Percentiles rank a stretch among this genome's conserved stretches.
phyloP scores from a whole-genome alignment of 495 filamentous ascomycete genomes.

The Xylaria nigripes region DNA sequence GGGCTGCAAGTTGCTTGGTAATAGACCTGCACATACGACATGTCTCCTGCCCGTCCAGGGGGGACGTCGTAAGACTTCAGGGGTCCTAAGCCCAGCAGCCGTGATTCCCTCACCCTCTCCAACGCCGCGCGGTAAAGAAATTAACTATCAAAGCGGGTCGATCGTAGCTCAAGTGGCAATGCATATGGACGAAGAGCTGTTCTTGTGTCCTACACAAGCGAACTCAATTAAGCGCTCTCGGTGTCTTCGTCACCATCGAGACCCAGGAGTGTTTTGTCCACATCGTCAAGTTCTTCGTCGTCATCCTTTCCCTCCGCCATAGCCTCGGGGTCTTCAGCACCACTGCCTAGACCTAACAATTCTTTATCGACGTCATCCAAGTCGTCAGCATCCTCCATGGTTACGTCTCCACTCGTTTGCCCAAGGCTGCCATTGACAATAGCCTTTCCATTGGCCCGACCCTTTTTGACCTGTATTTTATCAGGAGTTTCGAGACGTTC shows the following conservation, averaged over 20 bases:
- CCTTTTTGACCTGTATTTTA: constrained; percentile 21
- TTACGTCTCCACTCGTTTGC: constrained; percentile 28
- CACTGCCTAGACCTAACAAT: constrained; percentile 39
- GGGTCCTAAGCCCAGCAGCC: neutral
- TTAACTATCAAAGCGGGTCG: neutral
- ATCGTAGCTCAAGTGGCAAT: neutral
- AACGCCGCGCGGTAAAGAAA: constrained; percentile 6
- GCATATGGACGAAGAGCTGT: neutral
- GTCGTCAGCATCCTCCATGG: constrained; percentile 41
- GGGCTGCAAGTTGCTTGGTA: too few species aligned
- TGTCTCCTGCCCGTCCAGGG: neutral
- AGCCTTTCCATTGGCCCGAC: constrained; percentile 8
- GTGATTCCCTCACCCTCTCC: neutral
- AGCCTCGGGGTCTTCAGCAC: constrained; percentile 25
- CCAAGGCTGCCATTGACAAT: constrained; percentile 20
- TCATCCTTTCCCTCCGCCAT: constrained; percentile 31
- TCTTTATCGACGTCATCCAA: constrained; percentile 46
- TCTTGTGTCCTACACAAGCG: neutral
- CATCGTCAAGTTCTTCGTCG: constrained; percentile 44
- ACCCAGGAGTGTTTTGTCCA: constrained; percentile 44
- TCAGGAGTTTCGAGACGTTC: constrained; percentile 9
- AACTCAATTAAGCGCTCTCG: constrained; percentile 15
- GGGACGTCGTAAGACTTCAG: neutral
- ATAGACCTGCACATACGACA: too few species aligned
- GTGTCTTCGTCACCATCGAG: constrained; percentile 34